Conservation (phyloP, 345 rosid genomes). For the Brassica incana region DNA sequence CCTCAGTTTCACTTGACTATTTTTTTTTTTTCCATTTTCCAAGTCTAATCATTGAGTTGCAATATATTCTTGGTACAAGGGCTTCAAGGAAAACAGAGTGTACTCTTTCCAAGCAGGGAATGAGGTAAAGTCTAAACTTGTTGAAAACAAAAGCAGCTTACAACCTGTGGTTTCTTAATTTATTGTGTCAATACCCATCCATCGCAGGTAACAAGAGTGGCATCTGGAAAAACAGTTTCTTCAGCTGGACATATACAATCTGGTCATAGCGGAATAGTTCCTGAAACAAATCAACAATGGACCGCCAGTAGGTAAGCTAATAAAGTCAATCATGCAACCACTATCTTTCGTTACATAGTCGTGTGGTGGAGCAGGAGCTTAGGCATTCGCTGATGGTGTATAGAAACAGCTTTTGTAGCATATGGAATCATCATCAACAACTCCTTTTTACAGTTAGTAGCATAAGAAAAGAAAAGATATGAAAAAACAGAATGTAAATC, state of each 20-base stretch:
- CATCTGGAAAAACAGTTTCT: conserved; percentile 40
- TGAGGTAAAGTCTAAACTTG: conserved; percentile 48
- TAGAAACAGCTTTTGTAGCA: neutral
- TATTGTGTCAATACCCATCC: neutral
- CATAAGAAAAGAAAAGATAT: neutral
- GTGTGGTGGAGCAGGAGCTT: conserved; percentile 47
- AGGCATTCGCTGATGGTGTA: conserved; percentile 53
- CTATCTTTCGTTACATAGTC: neutral
- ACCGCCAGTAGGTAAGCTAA: conserved; percentile 45
- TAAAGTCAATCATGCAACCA: neutral
- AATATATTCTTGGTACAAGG: conserved; percentile 55
- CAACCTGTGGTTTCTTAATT: neutral
- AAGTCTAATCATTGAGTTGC: conserved; percentile 33
- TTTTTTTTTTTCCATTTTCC: neutral
- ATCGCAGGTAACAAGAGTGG: conserved; percentile 39
- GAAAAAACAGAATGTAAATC: conserved; percentile 25
- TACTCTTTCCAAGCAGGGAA: conserved; percentile 56
- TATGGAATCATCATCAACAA: conserved; percentile 10
- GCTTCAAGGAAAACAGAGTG: conserved; percentile 84
- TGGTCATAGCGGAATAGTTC: conserved; percentile 36
- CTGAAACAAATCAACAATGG: conserved; percentile 47
- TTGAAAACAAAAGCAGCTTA: neutral
- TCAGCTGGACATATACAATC: conserved; percentile 43
- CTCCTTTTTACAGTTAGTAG: neutral
- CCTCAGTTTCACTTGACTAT: neutral